Conservation (phyloP, 139 green algal species). For the Pleodorina starrii region DNA sequence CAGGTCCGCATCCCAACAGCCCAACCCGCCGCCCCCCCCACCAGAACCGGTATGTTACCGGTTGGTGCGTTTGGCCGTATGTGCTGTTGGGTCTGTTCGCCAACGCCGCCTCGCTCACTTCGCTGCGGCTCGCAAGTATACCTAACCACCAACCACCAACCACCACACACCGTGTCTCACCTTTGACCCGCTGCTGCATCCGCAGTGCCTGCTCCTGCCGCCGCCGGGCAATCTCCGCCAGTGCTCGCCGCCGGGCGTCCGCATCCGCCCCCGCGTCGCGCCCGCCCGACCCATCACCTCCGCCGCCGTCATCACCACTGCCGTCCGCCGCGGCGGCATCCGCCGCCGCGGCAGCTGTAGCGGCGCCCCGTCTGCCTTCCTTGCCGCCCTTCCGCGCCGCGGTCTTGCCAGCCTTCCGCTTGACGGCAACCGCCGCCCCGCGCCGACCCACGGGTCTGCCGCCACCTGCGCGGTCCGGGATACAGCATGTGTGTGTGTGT, state of each 20-base stretch:
- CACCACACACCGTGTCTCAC: neutral
- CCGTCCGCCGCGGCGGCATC: neutral
- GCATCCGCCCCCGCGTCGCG: neutral
- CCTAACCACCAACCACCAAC: too few relatives aligned
- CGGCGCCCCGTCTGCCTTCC: neutral
- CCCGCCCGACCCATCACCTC: neutral
- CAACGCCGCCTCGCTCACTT: too few relatives aligned
- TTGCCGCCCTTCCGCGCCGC: neutral
- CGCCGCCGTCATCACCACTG: neutral
- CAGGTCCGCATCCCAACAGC: too few relatives aligned
- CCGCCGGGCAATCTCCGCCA: constrained; percentile 32
- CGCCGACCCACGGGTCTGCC: too few relatives aligned
- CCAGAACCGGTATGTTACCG: too few relatives aligned
- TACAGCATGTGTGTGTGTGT: too few relatives aligned
- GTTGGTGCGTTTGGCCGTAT: too few relatives aligned
- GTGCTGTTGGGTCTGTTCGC: too few relatives aligned
- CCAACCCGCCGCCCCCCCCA: too few relatives aligned
- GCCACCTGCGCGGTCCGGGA: too few relatives aligned
- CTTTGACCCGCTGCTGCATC: neutral
- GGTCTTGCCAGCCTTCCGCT: neutral
- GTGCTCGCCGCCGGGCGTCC: constrained; percentile 19
- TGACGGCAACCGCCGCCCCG: too few relatives aligned
- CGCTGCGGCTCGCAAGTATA: too few relatives aligned
- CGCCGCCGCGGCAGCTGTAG: neutral
- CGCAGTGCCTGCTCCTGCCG: constrained; percentile 17